Evolutionary conservation across 768 basidiomycete species (phyloP).

Genomic region (Cubamyces lactineus): DNA sequence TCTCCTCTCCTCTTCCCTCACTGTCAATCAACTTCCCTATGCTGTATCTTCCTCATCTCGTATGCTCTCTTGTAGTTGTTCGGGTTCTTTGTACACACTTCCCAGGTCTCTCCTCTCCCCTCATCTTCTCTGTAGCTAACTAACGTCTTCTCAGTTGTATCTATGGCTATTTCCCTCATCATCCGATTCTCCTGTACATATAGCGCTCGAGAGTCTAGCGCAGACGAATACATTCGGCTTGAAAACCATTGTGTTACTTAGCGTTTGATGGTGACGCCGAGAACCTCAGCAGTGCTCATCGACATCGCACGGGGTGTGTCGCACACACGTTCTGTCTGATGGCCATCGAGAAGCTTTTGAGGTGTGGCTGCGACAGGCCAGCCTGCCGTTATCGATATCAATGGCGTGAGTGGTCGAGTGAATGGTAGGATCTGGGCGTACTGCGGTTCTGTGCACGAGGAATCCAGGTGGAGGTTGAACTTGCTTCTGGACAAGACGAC

Average conservation of each 20-base stretch:
- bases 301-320: too few relatives aligned
- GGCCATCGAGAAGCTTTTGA: too few relatives aligned
- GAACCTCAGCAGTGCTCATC: too few relatives aligned
- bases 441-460: too few relatives aligned
- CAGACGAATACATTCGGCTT: not conserved
- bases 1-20: not conserved
- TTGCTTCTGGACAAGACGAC: too few relatives aligned
- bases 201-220: not conserved
- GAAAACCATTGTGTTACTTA: not conserved
- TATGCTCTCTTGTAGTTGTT: conserved; percentile 5
- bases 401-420: too few relatives aligned
- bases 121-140: not conserved
- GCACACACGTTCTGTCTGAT: too few relatives aligned
- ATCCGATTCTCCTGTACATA: not conserved
- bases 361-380: too few relatives aligned
- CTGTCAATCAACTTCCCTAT: not conserved
- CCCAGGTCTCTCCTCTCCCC: not conserved
- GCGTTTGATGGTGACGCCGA: too few relatives aligned
- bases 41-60: not conserved
- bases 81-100: conserved; percentile 6
- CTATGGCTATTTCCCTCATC: not conserved
- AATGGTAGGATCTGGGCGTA: too few relatives aligned
- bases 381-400: too few relatives aligned
- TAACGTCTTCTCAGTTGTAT: conserved; percentile 2
- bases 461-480: too few relatives aligned